A percentile compares a stretch with the other conserved stretches of the same genome.
Evolutionary conservation across 192 early-diverging fungal genomes (phyloP).

Genomic region (Entomortierella chlamydospora): DNA sequence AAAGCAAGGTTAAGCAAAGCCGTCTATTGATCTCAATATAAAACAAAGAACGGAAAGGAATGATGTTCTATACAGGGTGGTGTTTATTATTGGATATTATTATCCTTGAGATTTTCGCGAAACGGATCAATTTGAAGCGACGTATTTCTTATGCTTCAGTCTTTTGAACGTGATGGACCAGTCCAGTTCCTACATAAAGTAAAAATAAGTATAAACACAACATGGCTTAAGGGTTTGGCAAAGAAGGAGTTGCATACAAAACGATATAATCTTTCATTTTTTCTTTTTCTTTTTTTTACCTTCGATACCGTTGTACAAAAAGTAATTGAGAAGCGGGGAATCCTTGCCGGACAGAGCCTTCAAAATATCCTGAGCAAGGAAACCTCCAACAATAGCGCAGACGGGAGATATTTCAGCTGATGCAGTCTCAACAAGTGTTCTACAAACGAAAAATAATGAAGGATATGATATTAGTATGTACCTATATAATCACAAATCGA

Average conservation of each 20-base stretch:
- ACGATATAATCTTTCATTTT: too few species aligned
- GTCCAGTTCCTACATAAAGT: constrained; percentile 26
- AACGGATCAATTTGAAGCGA: too few species aligned
- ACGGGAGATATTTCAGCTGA: constrained; percentile 80
- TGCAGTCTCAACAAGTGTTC: constrained; percentile 61
- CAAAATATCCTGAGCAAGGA: constrained; percentile 91
- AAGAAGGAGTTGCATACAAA: too few species aligned
- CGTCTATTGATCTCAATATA: too few species aligned
- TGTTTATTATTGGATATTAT: too few species aligned
- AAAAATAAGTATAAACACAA: not conserved
- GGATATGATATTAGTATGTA: too few species aligned
- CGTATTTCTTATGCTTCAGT: constrained; percentile 5
- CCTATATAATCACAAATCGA: too few species aligned
- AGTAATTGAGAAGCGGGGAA: constrained; percentile 86
- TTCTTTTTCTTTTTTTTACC: too few species aligned
- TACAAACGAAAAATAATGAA: constrained; percentile 31
- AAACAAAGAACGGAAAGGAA: too few species aligned
- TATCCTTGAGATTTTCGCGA: too few species aligned
- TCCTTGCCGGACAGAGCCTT: constrained; percentile 87
- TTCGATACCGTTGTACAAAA: constrained; percentile 72
- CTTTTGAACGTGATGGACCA: constrained; percentile 43
- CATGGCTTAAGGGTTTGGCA: not conserved
- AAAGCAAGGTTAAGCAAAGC: not conserved
- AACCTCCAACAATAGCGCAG: constrained; percentile 89
- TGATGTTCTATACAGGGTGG: too few species aligned